A percentile compares a stretch with the other conserved stretches of the same genome.
phyloP scores from a whole-genome alignment of 2,329 filamentous ascomycete species.

The Scedosporium apiospermum region DNA sequence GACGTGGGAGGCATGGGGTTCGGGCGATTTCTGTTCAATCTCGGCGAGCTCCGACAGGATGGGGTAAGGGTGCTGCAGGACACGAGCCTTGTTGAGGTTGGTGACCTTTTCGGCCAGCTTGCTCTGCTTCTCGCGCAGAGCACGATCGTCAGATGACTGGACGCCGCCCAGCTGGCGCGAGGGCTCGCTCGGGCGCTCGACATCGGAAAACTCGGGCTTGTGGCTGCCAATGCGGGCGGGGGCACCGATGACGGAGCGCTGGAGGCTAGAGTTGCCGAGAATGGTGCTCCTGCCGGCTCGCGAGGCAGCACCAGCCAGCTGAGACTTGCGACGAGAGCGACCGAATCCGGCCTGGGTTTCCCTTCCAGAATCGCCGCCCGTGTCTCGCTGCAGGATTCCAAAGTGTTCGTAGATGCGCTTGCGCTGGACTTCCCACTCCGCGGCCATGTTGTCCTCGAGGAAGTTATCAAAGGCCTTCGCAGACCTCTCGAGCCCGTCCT shows the following conservation, averaged over 20 bases:
- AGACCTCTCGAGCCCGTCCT: conserved; percentile 81
- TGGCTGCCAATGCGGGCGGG: conserved; percentile 60
- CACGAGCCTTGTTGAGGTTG: conserved; percentile 63
- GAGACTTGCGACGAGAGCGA: conserved; percentile 42
- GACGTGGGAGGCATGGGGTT: conserved; percentile 64
- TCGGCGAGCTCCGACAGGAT: conserved; percentile 67
- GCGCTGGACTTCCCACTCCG: conserved; percentile 93
- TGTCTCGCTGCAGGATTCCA: conserved; percentile 60
- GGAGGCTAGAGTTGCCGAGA: conserved; percentile 54
- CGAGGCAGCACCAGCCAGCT: conserved; percentile 46
- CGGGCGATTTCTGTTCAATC: conserved; percentile 60
- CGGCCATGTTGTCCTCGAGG: conserved; percentile 85
- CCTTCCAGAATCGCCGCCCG: conserved; percentile 24
- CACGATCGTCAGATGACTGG: conserved; percentile 59
- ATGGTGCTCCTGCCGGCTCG: conserved; percentile 38
- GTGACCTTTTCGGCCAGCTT: conserved; percentile 73
- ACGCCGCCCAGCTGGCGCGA: conserved; percentile 30
- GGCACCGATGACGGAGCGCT: conserved; percentile 79
- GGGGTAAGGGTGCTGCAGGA: conserved; percentile 58
- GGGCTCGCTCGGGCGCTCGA: conserved; percentile 45
- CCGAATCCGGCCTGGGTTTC: conserved; percentile 50
- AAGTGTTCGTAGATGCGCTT: conserved; percentile 95
- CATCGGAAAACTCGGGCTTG: conserved; percentile 57
- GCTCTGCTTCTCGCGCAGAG: conserved; percentile 74
- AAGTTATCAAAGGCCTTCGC: conserved; percentile 89